phyloP scores from a whole-genome alignment of 306 rosid genomes.

The Hylodesmum podocarpum region DNA sequence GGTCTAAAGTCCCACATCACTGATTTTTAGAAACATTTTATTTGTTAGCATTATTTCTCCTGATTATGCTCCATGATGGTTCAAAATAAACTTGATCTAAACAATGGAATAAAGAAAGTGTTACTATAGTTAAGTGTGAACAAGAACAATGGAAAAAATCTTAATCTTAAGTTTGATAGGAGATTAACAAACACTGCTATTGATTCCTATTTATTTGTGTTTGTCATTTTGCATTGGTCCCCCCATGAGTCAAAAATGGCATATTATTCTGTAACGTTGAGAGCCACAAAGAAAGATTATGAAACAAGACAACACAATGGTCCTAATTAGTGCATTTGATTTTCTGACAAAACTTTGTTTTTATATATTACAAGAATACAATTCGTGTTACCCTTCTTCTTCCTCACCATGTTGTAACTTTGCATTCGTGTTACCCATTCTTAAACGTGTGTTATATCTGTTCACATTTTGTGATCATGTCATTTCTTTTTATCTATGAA shows the following conservation, averaged over 20 bases:
- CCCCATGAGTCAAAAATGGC: not conserved
- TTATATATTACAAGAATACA: not conserved
- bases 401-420: too few relatives aligned
- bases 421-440: not conserved
- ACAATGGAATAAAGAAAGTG: not conserved
- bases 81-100: not conserved
- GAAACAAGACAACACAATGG: conserved; percentile 6
- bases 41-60: not conserved
- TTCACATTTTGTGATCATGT: too few relatives aligned
- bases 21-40: too few relatives aligned
- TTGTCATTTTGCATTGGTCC: not conserved
- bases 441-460: too few relatives aligned
- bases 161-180: not conserved
- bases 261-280: not conserved
- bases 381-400: not conserved
- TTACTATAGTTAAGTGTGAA: not conserved
- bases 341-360: not conserved
- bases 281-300: conserved; percentile 1
- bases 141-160: not conserved
- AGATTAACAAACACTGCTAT: not conserved
- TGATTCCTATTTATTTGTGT: not conserved
- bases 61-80: not conserved
- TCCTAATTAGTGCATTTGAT: not conserved
- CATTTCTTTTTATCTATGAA: too few relatives aligned
- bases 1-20: too few relatives aligned